Conservation (phyloP, 2,329 filamentous ascomycete species). For the Colletotrichum spaethianum region DNA sequence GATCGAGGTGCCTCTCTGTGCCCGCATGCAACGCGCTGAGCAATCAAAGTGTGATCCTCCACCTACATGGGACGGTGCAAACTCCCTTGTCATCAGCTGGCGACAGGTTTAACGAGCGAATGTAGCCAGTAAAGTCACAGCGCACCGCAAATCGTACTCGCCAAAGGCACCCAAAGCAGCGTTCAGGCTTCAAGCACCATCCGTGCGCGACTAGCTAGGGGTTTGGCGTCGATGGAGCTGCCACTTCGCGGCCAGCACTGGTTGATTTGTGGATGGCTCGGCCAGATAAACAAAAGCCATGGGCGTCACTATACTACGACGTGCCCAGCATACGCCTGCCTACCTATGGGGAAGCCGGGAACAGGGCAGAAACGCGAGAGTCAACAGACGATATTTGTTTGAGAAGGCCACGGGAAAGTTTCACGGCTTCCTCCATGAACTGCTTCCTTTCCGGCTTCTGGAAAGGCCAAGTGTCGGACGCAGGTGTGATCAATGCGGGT, state of each 20-base stretch:
- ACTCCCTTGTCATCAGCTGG: neutral
- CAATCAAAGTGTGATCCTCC: neutral
- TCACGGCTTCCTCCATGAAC: conserved; percentile 15
- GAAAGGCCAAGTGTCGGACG: neutral
- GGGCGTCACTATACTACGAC: neutral
- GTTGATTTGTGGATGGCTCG: conserved; percentile 19
- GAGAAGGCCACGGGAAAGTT: conserved; percentile 19
- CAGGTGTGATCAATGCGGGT: conserved; percentile 13
- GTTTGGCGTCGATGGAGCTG: neutral
- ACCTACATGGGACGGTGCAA: conserved; percentile 2
- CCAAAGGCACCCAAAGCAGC: neutral
- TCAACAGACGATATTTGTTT: conserved; percentile 17
- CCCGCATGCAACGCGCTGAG: neutral
- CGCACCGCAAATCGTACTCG: conserved; percentile 2
- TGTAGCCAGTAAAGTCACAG: neutral
- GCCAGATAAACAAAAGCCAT: conserved; percentile 1
- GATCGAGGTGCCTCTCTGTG: neutral
- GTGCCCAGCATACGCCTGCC: neutral
- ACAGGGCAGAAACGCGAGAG: neutral
- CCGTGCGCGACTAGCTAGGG: conserved; percentile 32
- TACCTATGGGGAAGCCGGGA: neutral
- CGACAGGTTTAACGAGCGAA: neutral
- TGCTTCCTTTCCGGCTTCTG: neutral
- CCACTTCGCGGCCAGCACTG: conserved; percentile 2
- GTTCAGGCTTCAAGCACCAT: neutral